Conservation (phyloP, 345 rosid species). For the Schrenkiella parvula region DNA sequence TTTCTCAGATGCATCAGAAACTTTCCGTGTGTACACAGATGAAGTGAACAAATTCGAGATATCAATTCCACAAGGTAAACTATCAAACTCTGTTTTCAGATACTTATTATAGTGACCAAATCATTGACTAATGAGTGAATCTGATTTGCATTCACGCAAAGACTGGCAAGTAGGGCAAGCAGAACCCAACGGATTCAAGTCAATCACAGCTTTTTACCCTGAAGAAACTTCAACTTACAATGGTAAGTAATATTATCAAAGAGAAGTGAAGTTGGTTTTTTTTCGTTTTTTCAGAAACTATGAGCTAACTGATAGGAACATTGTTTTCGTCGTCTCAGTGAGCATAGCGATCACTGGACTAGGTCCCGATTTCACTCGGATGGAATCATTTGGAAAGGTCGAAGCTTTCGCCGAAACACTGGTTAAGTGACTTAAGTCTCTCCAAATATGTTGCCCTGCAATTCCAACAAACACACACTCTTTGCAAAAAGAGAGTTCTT, state of each 20-base stretch:
- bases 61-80: conserved; percentile 69
- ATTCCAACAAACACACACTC: background rate
- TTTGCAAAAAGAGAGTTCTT: background rate
- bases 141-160: conserved; percentile 12
- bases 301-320: background rate
- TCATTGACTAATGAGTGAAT: background rate
- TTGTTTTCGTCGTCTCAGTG: conserved; percentile 14
- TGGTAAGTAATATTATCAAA: conserved; percentile 36
- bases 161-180: conserved; percentile 79
- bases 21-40: conserved; percentile 59
- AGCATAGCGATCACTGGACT: conserved; percentile 57
- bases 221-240: conserved; percentile 51
- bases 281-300: background rate
- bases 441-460: background rate
- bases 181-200: conserved; percentile 73
- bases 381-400: conserved; percentile 96
- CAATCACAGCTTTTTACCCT: conserved; percentile 85
- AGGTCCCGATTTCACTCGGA: conserved; percentile 83
- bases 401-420: conserved; percentile 84
- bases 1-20: conserved; percentile 35
- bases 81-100: conserved; percentile 10
- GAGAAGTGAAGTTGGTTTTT: background rate
- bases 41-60: conserved; percentile 77
- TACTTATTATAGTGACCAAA: background rate
- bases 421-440: conserved; percentile 52